A percentile compares a stretch with the other conserved stretches of the same genome.
phyloP scores from a whole-genome alignment of 768 basidiomycete genomes.

The Bullera alba region DNA sequence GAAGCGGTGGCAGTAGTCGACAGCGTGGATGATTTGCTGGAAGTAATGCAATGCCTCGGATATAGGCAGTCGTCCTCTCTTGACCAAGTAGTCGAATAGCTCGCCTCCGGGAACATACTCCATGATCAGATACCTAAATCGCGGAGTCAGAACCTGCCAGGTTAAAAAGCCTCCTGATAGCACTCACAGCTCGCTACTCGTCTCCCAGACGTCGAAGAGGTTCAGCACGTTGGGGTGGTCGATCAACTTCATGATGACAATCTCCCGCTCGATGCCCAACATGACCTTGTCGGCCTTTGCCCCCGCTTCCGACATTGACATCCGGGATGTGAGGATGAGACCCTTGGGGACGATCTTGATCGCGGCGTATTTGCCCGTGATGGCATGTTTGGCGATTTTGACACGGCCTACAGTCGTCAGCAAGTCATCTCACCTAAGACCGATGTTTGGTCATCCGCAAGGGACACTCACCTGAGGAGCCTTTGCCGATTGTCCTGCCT shows the following conservation, averaged over 20 bases:
- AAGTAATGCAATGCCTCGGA: conserved; percentile 77
- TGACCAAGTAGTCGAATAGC: conserved; percentile 85
- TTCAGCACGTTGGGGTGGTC: conserved; percentile 91
- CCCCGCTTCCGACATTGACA: conserved; percentile 62
- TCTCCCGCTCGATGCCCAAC: conserved; percentile 82
- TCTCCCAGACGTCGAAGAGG: conserved; percentile 96
- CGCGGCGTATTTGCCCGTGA: conserved; percentile 80
- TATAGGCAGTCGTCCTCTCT: conserved; percentile 62
- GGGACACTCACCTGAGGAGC: conserved; percentile 62
- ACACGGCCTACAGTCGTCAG: conserved; percentile 62
- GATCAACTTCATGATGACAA: conserved; percentile 94
- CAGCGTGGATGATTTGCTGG: conserved; percentile 83
- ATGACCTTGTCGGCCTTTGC: conserved; percentile 70
- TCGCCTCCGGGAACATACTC: conserved; percentile 94
- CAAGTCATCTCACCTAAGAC: not conserved
- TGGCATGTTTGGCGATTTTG: conserved; percentile 77
- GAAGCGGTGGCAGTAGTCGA: conserved; percentile 89
- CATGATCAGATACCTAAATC: conserved; percentile 61
- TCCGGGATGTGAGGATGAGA: conserved; percentile 58
- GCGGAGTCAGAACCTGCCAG: not conserved
- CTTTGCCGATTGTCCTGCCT: conserved; percentile 74
- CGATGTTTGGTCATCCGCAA: too few relatives aligned
- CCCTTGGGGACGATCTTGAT: conserved; percentile 88
- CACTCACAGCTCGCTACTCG: conserved; percentile 68
- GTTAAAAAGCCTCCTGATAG: not conserved